Base-by-base conservation (phyloP, 352 stramenopile species). In the Globisporangium cystogenes region DNA sequence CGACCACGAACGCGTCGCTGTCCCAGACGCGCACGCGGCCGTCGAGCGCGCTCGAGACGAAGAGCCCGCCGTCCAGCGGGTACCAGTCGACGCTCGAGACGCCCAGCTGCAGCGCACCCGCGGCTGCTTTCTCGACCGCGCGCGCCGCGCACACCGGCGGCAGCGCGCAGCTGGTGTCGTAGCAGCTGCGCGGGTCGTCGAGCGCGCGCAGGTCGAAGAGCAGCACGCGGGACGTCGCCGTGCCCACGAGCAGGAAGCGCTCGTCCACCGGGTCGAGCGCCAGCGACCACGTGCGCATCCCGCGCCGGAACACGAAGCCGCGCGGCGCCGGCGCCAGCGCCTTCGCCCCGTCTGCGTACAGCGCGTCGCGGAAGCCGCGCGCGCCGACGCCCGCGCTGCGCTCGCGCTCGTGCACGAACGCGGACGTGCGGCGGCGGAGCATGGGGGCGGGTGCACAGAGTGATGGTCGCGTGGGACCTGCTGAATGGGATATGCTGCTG, bases 81-180 rank as follows among this genome's bases (percentile, higher is more conserved):
- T 92, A 96, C 86, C 86, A 96, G 41, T 90, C 75, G n/a, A 96
- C 76, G 42, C 71, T 69, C 20, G 82, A 82, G 31, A 95, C 64
- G 39, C 82, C 82, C n/a, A 76, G 81, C 42, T 77, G 74, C 27
- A 82, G 44, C 4, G 51, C 10, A 8, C n/a, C 12, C 29, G 16
- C 23, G 47, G 37, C 14, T 51, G 31, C 20, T 55, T 48, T 21
- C 40, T 48, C 39, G 53, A 49, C 51, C 51, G 67, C 7, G 70
- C 64, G 42, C 43, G 29, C 18, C 53, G 57, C n/a, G 37, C 41
- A 39, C 23, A 70, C 59, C 4, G 68, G 48, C 40, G 47, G 11
- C 31, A 85, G 42, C 26, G 48, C 52, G 12, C 68, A 68, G 4
- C 21, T 68, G 7, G 68, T 74, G 41, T 74, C 70, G 49, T 68